Conservation (phyloP, 2,329 filamentous ascomycete species). For the Dactylellina cionopaga region DNA sequence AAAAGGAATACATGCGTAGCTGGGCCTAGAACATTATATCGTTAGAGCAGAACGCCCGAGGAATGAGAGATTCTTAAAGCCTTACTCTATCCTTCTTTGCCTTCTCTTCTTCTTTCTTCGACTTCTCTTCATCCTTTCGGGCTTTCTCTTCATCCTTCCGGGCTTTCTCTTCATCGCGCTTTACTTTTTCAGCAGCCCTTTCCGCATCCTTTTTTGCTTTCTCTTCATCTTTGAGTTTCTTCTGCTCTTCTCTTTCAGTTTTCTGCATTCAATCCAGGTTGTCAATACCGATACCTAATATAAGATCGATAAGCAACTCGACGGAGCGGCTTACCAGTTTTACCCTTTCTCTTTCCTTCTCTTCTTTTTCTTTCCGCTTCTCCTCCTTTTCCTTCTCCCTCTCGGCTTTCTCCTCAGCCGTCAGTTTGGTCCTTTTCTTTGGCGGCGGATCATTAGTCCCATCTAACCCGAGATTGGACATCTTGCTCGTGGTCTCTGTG, state of each 20-base stretch:
- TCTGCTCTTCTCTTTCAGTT: constrained; percentile 59
- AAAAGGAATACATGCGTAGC: constrained; percentile 66
- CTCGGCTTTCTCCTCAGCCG: constrained; percentile 56
- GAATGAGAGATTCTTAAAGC: constrained; percentile 35
- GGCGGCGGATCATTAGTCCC: constrained; percentile 26
- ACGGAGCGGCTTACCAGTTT: constrained; percentile 56
- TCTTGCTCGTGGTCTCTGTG: constrained; percentile 36
- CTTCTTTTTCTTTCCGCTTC: constrained; percentile 63
- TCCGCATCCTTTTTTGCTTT: constrained; percentile 62
- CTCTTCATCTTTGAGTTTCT: constrained; percentile 62
- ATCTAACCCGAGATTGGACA: constrained; percentile 39
- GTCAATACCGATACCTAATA: background rate
- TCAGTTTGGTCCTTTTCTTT: constrained; percentile 39
- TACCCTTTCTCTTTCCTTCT: constrained; percentile 64
- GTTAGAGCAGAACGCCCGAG: constrained; percentile 56
- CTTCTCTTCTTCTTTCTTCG: constrained; percentile 59
- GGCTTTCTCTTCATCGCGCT: constrained; percentile 63
- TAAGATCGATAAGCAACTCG: background rate
- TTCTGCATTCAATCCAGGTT: constrained; percentile 54
- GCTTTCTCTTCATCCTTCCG: constrained; percentile 64
- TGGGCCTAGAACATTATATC: constrained; percentile 61
- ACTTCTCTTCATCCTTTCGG: constrained; percentile 55
- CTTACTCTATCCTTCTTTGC: constrained; percentile 64
- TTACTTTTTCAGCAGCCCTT: constrained; percentile 56
- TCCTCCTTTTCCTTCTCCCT: constrained; percentile 64